Evolutionary conservation across 2,329 filamentous ascomycete genomes (phyloP).

Genomic region (Botrytis medusae): DNA sequence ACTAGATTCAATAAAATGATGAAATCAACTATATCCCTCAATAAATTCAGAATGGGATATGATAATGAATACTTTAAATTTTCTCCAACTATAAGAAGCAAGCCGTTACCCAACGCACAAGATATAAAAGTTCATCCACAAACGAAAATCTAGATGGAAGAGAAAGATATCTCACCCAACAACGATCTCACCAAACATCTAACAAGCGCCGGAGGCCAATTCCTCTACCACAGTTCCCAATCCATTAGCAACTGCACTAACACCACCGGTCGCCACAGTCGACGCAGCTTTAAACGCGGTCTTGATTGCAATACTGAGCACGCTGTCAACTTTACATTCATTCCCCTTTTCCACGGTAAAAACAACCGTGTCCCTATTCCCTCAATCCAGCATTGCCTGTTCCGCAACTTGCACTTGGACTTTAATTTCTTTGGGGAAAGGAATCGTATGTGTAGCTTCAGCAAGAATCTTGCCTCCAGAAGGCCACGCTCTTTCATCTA

Average conservation of each 20-base stretch:
- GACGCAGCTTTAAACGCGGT: not conserved
- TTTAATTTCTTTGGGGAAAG: not conserved
- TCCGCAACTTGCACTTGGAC: not conserved
- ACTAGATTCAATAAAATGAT: not conserved
- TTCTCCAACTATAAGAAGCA: not conserved
- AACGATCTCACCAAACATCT: not conserved
- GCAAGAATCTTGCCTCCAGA: not conserved
- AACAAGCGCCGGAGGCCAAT: not conserved
- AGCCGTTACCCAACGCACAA: not conserved
- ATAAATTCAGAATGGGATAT: not conserved
- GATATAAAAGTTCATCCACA: not conserved
- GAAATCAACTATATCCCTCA: not conserved
- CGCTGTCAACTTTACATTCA: not conserved
- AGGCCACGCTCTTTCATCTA: not conserved
- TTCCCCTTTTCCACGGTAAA: not conserved
- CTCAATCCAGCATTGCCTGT: not conserved
- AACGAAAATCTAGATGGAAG: not conserved
- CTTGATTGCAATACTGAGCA: not conserved
- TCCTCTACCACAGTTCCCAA: not conserved
- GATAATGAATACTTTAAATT: not conserved
- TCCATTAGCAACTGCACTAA: not conserved
- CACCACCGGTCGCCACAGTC: not conserved
- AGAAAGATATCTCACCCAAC: not conserved
- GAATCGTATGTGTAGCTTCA: not conserved
- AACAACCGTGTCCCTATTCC: not conserved